Base-by-base conservation (phyloP, 805 yeast species). In the Saturnispora saitoi region DNA sequence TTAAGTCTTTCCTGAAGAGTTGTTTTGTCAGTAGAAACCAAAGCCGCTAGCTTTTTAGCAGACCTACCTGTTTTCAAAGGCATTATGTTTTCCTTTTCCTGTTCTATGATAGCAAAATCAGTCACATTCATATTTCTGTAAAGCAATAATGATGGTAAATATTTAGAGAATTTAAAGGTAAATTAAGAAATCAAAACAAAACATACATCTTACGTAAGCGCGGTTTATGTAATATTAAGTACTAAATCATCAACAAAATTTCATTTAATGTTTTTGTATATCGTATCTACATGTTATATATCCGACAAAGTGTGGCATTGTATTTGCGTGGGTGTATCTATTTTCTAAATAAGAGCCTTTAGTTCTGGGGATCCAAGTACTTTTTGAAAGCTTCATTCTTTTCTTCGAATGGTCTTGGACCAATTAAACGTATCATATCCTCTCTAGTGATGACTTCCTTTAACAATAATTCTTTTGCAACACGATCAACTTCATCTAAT, bases 401-500 rank as follows among this genome's bases (percentile, higher is more conserved):
- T 63, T 89, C 96, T 20, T 86, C 83, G 74, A 84, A 93, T 11
- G 96, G 96, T 53, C 99, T 77, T 63, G 84, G 84, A 11, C 99
- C 99, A 43, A 93, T 68, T 47, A 93, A 64, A 47, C 86, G 74
- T 50, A 90, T 81, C 95, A 93, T 88, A 62, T 93, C 99, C 58
- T 87, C 95, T 65, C 99, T 79, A 4, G 96, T 87, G 26, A 93
- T 75, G 14, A 88, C 95, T 66, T 93, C 99, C 65, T 91, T 89
- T 48, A 74, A 68, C 59, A 91, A 75, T 53, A 93, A 72, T 58
- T 87, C 88, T 63, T 90, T 83, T 0, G 99, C 99, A 37, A 95
- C 90, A 53, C 78, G 71, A 54, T 81, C 90, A 34, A 93, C 88
- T 51, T 84, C 93, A 4, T 71, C 75, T n/a, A 80, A 61, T 62